phyloP scores from a whole-genome alignment of 768 basidiomycete genomes.

The Cystofilobasidium ferigula region DNA sequence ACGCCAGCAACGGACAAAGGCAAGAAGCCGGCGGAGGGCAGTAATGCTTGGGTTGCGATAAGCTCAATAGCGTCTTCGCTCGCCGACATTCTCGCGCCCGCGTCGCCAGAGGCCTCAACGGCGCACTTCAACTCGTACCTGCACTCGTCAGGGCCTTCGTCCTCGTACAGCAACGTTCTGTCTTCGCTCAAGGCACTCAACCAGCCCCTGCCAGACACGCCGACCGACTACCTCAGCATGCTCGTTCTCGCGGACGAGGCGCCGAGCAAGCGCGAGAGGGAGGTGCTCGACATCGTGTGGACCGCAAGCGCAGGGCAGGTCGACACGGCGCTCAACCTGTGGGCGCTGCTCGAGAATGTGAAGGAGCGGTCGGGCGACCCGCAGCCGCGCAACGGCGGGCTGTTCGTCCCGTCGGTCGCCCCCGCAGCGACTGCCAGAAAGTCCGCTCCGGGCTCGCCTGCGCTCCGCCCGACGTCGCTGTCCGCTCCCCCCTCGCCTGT shows the following conservation, averaged over 20 bases:
- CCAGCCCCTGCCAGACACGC: not conserved
- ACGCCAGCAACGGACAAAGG: not conserved
- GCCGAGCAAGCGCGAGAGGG: not conserved
- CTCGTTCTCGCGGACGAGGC: constrained; percentile 11
- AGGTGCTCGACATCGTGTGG: constrained; percentile 13
- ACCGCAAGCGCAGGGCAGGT: constrained; percentile 11
- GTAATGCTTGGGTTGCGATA: constrained; percentile 15
- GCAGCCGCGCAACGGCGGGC: not conserved
- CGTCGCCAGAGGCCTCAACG: not conserved
- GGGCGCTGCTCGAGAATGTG: constrained; percentile 7
- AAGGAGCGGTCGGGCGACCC: constrained; percentile 3
- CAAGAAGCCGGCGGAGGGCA: not conserved
- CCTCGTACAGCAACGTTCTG: constrained; percentile 10
- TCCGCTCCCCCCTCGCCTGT: not conserved
- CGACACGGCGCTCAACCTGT: constrained; percentile 14
- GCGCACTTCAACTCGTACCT: constrained; percentile 10
- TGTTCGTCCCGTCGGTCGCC: not conserved
- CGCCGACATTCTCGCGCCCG: not conserved
- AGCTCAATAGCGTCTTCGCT: constrained; percentile 1
- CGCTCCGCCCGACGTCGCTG: not conserved
- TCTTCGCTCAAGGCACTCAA: not conserved
- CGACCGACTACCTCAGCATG: constrained; percentile 13
- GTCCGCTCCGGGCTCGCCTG: not conserved
- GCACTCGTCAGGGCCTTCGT: constrained; percentile 3
- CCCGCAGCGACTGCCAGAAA: not conserved